These are phyloP conservation scores for Dothideomycetidae sp. DNA, from an alignment of 2,329 filamentous ascomycete genomes.

Conservation along the genomic window DNA sequence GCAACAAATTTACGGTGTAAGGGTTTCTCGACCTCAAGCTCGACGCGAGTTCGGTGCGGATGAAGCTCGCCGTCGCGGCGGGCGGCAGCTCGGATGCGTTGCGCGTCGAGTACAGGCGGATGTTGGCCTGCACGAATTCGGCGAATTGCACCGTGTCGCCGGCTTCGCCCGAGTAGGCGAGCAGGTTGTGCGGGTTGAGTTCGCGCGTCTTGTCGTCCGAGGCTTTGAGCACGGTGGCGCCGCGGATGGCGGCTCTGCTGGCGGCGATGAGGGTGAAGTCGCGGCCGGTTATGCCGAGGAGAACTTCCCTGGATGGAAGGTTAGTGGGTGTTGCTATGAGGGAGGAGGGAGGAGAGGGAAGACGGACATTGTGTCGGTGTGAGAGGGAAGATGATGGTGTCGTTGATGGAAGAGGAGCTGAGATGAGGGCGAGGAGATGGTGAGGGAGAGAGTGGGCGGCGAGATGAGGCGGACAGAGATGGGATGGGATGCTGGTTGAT, in stretches of 20 bases:
- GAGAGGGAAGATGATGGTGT: slow-evolving; percentile 30
- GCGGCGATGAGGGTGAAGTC: slow-evolving; percentile 97
- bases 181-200: slow-evolving; percentile 84
- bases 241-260: slow-evolving; percentile 96
- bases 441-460: neutral
- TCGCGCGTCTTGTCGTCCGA: slow-evolving; percentile 90
- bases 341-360: slow-evolving; percentile 20
- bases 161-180: slow-evolving; percentile 91
- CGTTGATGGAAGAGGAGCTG: slow-evolving; percentile 18
- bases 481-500: neutral
- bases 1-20: slow-evolving; percentile 90
- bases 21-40: slow-evolving; percentile 84
- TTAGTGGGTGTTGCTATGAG: slow-evolving; percentile 25
- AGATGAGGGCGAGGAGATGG: slow-evolving; percentile 24
- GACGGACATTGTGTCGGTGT: slow-evolving; percentile 9
- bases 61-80: slow-evolving; percentile 78
- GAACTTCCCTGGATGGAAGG: slow-evolving; percentile 70
- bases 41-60: slow-evolving; percentile 81
- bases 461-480: neutral
- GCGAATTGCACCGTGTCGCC: slow-evolving; percentile 99
- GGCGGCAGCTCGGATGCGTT: slow-evolving; percentile 88
- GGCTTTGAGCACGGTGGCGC: slow-evolving; percentile 87
- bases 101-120: slow-evolving; percentile 96
- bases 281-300: slow-evolving; percentile 96
- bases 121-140: slow-evolving; percentile 97